phyloP scores from a whole-genome alignment of 176 grass and related monocot genomes.

The sorghum (Sorghum bicolor) region DNA sequence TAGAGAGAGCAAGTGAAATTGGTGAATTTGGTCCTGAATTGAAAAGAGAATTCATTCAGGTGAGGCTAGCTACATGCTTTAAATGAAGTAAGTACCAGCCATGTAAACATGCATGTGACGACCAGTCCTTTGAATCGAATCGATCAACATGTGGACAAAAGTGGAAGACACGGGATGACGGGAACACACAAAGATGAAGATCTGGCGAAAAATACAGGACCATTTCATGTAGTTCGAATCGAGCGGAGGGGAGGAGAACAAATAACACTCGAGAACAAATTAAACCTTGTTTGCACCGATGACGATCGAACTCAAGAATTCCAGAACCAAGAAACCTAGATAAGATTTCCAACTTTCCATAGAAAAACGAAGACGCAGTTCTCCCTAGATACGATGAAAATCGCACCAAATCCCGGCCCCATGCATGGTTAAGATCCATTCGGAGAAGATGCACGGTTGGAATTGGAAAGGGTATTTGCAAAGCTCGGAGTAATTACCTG shows the following conservation, averaged over 20 bases:
- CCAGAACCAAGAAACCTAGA: slow-evolving; percentile 9
- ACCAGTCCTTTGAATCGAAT: slow-evolving; percentile 23
- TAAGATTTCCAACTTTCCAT: slow-evolving; percentile 23
- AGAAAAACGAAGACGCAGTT: not conserved
- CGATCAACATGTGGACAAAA: slow-evolving; percentile 23
- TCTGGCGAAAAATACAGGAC: slow-evolving; percentile 26
- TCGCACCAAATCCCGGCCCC: not conserved
- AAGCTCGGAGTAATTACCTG: slow-evolving; percentile 51
- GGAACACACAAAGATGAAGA: slow-evolving; percentile 8
- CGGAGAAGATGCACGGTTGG: slow-evolving; percentile 26
- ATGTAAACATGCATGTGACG: slow-evolving; percentile 24
- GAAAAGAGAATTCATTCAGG: slow-evolving; percentile 25
- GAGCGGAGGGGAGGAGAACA: not conserved
- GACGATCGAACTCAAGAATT: slow-evolving; percentile 1
- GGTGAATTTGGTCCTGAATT: not conserved
- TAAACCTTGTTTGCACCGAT: not conserved
- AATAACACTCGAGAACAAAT: not conserved
- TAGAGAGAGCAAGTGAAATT: not conserved
- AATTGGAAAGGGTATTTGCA: slow-evolving; percentile 35
- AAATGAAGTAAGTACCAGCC: slow-evolving; percentile 26
- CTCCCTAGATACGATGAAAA: not conserved
- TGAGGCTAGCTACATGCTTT: slow-evolving; percentile 34
- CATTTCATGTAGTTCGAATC: slow-evolving; percentile 31
- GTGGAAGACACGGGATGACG: not conserved
- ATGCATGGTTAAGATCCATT: not conserved